phyloP scores from a whole-genome alignment of 441 rosid species.

The Lepidium campestre region DNA sequence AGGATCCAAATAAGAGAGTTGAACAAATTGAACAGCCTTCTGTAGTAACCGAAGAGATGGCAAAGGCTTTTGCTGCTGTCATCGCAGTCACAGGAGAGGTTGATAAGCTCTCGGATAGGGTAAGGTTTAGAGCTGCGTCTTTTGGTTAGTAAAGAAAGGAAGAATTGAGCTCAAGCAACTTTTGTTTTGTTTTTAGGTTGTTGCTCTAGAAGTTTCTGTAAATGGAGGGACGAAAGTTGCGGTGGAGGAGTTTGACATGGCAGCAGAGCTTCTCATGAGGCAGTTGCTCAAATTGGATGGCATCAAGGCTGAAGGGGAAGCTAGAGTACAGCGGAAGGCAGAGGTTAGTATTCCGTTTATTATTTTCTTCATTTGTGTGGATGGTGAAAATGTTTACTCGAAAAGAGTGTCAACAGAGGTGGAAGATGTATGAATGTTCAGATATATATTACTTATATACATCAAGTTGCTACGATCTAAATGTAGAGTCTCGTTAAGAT shows the following conservation, averaged over 20 bases:
- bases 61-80: constrained; percentile 50
- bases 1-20: constrained; percentile 28
- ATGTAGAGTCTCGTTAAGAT: neutral
- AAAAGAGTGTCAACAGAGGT: neutral
- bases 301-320: constrained; percentile 86
- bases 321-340: constrained; percentile 65
- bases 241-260: constrained; percentile 48
- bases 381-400: neutral
- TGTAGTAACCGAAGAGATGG: constrained; percentile 38
- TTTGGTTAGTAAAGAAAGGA: neutral
- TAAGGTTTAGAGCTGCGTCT: constrained; percentile 20
- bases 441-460: neutral
- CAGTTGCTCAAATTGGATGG: constrained; percentile 78
- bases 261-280: constrained; percentile 82
- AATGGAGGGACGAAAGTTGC: constrained; percentile 60
- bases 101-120: constrained; percentile 72
- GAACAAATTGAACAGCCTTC: constrained; percentile 33
- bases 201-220: constrained; percentile 62
- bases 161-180: neutral
- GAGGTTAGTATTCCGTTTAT: constrained; percentile 50
- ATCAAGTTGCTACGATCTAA: neutral
- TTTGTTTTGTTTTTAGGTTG: constrained; percentile 36
- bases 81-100: constrained; percentile 46
- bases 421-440: neutral
- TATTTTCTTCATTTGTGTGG: neutral